Evolutionary conservation across 176 grass and related monocot genomes (phyloP), one percentile per base, ranked within the genome.

Genomic region (Oryza brachyantha): DNA sequence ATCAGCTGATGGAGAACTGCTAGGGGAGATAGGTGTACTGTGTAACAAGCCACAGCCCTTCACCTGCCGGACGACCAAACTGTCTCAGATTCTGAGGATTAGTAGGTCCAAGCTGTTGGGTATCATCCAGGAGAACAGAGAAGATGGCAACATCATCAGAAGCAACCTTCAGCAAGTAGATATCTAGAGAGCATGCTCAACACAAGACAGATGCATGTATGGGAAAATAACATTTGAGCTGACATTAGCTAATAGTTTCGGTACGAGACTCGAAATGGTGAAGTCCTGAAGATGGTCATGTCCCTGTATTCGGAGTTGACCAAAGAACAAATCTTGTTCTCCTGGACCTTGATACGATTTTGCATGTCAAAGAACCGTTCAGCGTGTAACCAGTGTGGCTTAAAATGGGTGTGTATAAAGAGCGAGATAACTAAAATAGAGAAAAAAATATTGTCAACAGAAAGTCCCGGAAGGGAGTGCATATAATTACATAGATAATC

Each of bases 1-100:
- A 48, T 77, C 91, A 39, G 61, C 61, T 1, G 80, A 83, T 48
- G 89, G 87, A 64, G 92, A 94, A 52, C 84, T 93, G 1, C n/a
- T 98, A 48, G 95, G 95, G 13, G 95, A 98, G 77, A 73, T 73
- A 14, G 92, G 88, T 9, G 78, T 98, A 6, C 82, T 98, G 43
- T 86, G 74, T 43, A 75, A 76, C 81, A 92, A 61, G 13, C 87
- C 90, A 42, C 92, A 95, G 45, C 66, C 90, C 25, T 93, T 92
- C 87, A 89, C 90, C 27, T 94, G 82, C 83, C 81, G 83, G 65
- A 73, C 88, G n/a, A 62, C 71, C 13, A 93, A 92, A 74, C 64
- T 94, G 8, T 92, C 90, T 29, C 89, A 98, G 74, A 79, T 93
- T 80, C 85, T 94, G 0, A 88, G 85, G 54, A 67, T 98, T 28